Percentiles rank a stretch among this genome's conserved stretches.
These are phyloP conservation scores for Dactylis glomerata DNA, from an alignment of 176 grass and related monocot genomes.

Conservation along the genomic window DNA sequence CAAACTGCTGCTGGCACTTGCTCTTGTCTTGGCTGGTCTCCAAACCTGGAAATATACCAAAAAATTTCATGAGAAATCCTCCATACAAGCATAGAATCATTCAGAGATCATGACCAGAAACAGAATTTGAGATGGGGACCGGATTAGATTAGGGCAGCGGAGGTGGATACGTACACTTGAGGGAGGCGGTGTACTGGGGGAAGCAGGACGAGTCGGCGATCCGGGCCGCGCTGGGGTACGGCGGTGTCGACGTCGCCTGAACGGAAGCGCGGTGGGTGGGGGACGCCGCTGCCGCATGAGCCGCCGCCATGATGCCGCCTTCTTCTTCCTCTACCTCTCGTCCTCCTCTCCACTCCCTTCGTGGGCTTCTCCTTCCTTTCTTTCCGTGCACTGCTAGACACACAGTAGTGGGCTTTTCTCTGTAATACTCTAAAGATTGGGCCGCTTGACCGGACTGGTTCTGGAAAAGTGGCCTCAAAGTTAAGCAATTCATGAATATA, in stretches of 20 bases:
- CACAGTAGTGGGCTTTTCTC: background rate
- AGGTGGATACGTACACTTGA: slow-evolving; percentile 60
- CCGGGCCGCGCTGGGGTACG: slow-evolving; percentile 60
- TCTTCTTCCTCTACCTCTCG: background rate
- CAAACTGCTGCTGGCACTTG: slow-evolving; percentile 85
- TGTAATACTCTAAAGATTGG: background rate
- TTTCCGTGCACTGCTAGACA: background rate
- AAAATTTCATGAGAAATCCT: background rate
- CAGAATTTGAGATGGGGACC: background rate
- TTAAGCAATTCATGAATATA: background rate
- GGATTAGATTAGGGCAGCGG: background rate
- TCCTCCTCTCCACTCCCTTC: background rate
- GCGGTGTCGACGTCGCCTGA: slow-evolving; percentile 28
- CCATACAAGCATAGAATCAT: background rate
- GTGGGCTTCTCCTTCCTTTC: background rate
- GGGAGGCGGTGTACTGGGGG: slow-evolving; percentile 79
- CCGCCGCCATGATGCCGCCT: slow-evolving; percentile 41
- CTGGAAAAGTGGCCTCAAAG: background rate
- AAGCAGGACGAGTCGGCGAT: slow-evolving; percentile 78
- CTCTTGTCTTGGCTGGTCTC: slow-evolving; percentile 79
- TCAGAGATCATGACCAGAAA: no score
- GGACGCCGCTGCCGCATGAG: slow-evolving; percentile 33
- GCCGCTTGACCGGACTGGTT: background rate
- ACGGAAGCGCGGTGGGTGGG: slow-evolving; percentile 31
- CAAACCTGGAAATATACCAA: slow-evolving; percentile 40